Evolutionary conservation across 352 stramenopile genomes (phyloP).

Genomic region (Pythium scleroteichum): DNA sequence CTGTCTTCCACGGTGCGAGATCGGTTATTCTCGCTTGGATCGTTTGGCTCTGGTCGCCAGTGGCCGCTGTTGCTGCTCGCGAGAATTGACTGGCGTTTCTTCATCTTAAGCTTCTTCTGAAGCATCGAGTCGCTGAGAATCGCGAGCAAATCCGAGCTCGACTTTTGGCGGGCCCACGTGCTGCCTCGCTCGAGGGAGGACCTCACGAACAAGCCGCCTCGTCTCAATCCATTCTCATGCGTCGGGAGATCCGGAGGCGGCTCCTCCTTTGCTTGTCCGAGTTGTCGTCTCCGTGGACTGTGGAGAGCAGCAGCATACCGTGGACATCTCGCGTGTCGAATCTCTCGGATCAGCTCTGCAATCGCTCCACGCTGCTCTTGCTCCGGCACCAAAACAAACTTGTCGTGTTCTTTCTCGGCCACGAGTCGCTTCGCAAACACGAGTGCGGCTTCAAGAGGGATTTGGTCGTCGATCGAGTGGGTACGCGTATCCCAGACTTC

Average conservation of each 20-base stretch:
- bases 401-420: neutral
- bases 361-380: constrained; percentile 8
- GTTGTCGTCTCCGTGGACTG: constrained; percentile 1
- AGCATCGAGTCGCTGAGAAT: constrained; percentile 20
- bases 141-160: constrained; percentile 7
- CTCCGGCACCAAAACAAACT: constrained; percentile 18
- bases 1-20: too few relatives aligned
- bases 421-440: neutral
- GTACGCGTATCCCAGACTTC: constrained; percentile 18
- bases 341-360: neutral
- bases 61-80: neutral
- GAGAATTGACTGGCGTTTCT: constrained; percentile 11
- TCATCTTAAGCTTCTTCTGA: constrained; percentile 5
- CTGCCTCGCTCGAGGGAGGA: constrained; percentile 22
- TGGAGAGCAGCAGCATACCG: constrained; percentile 9
- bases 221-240: neutral
- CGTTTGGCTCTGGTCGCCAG: neutral
- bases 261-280: neutral
- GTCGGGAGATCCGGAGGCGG: too few relatives aligned
- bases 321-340: constrained; percentile 12
- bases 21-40: too few relatives aligned
- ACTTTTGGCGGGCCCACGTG: constrained; percentile 22
- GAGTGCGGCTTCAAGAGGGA: constrained; percentile 6
- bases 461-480: constrained; percentile 1
- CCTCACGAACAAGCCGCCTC: neutral